Conservation (phyloP, 148 eudicot genomes). For the Rhododendron mucronatum region DNA sequence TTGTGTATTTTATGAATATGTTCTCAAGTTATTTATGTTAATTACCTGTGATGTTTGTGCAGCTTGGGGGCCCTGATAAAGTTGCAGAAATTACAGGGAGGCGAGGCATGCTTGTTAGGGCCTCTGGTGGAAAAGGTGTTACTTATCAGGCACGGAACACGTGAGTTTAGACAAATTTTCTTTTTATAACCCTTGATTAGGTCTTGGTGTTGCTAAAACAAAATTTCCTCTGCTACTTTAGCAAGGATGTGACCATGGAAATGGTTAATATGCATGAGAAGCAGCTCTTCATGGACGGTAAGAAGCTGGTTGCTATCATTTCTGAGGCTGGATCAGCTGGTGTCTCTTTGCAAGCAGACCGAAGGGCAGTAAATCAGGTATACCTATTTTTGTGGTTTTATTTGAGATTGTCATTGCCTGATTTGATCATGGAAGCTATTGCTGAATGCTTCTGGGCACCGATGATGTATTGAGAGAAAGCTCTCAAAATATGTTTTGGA, state of each 20-base stretch:
- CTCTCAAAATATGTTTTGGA: background rate
- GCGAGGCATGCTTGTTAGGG: constrained; percentile 88
- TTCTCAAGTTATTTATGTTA: background rate
- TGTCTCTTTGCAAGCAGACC: constrained; percentile 96
- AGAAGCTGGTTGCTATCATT: constrained; percentile 83
- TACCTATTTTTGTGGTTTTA: background rate
- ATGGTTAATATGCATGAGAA: constrained; percentile 99
- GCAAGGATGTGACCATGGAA: constrained; percentile 94
- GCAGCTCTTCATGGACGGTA: constrained; percentile 86
- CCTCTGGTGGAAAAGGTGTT: constrained; percentile 89
- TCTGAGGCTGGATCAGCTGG: constrained; percentile 99
- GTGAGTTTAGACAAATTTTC: constrained; percentile 44
- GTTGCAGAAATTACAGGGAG: constrained; percentile 98
- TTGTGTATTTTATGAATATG: background rate
- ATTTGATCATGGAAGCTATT: background rate
- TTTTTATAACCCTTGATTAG: background rate
- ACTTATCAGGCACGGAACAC: constrained; percentile 90
- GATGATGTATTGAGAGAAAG: background rate
- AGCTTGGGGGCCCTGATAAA: constrained; percentile 98
- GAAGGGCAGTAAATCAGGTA: constrained; percentile 96
- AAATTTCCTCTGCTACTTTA: constrained; percentile 26
- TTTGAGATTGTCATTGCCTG: background rate
- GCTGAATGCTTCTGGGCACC: background rate
- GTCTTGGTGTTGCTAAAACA: constrained; percentile 1
- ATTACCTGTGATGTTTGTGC: constrained; percentile 21